Conservation (phyloP, 2,329 filamentous ascomycete species). For the Pestalotiopsis sp. region DNA sequence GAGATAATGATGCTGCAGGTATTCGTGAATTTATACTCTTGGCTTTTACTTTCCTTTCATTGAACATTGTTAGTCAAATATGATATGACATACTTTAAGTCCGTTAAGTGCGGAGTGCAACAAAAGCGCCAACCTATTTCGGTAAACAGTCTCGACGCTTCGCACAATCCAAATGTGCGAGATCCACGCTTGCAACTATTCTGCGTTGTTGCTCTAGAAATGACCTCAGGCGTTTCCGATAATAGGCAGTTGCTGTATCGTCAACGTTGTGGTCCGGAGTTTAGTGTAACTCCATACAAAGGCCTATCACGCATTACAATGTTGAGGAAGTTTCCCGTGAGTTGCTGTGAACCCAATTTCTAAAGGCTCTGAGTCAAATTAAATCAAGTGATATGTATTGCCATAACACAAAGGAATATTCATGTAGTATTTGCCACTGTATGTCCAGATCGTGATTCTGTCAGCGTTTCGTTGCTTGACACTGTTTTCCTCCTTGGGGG, state of each 20-base stretch:
- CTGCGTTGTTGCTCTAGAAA: background rate
- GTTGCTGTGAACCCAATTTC: too few species aligned
- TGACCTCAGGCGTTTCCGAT: background rate
- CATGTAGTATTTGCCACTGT: too few species aligned
- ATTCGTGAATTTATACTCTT: background rate
- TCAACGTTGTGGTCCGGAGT: background rate
- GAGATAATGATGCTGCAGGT: background rate
- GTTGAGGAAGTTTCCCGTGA: too few species aligned
- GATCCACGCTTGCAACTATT: background rate
- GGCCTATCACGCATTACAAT: background rate
- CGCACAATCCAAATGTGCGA: background rate
- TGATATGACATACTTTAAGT: constrained; percentile 7
- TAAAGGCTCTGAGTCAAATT: too few species aligned
- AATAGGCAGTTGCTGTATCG: background rate
- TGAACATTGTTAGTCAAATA: too few species aligned
- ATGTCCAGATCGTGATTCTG: too few species aligned
- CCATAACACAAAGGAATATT: too few species aligned
- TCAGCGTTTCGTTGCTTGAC: too few species aligned
- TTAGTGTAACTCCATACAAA: background rate
- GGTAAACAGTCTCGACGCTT: background rate
- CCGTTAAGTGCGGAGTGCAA: constrained; percentile 14
- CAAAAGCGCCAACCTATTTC: background rate
- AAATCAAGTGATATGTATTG: too few species aligned
- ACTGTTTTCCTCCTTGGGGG: too few species aligned
- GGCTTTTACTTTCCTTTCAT: background rate